phyloP scores from a whole-genome alignment of 176 grass and related monocot species.

The Oryza coarctata region DNA sequence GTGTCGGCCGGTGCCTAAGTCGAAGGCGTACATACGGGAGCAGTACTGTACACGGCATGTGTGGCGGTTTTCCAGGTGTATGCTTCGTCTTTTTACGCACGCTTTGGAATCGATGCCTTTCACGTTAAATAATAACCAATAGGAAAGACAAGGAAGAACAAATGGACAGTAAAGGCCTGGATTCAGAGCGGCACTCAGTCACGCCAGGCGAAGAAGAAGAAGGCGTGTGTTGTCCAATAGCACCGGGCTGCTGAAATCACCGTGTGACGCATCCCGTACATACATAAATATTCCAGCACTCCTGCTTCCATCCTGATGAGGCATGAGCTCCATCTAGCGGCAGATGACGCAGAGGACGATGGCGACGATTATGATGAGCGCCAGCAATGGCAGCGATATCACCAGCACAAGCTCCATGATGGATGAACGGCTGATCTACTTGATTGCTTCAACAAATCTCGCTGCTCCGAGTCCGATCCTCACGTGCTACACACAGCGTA shows the following conservation, averaged over 20 bases:
- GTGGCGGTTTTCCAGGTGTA: too few relatives aligned
- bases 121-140: background rate
- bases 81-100: background rate
- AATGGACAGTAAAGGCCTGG: background rate
- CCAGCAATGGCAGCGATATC: constrained; percentile 72
- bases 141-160: background rate
- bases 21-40: too few relatives aligned
- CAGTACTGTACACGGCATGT: too few relatives aligned
- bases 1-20: background rate
- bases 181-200: background rate
- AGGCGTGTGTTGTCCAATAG: background rate
- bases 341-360: constrained; percentile 65
- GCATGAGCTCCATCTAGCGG: background rate
- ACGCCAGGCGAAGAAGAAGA: background rate
- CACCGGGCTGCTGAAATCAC: background rate
- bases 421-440: too few relatives aligned
- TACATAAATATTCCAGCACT: too few relatives aligned
- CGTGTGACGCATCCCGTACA: too few relatives aligned
- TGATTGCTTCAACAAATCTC: too few relatives aligned
- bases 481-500: too few relatives aligned
- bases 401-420: constrained; percentile 67
- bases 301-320: too few relatives aligned
- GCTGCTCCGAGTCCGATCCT: too few relatives aligned
- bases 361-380: constrained; percentile 49
- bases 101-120: background rate